Base-by-base conservation (phyloP, 2,329 filamentous ascomycete species). In the Cephalotrichum gorgonifer region DNA sequence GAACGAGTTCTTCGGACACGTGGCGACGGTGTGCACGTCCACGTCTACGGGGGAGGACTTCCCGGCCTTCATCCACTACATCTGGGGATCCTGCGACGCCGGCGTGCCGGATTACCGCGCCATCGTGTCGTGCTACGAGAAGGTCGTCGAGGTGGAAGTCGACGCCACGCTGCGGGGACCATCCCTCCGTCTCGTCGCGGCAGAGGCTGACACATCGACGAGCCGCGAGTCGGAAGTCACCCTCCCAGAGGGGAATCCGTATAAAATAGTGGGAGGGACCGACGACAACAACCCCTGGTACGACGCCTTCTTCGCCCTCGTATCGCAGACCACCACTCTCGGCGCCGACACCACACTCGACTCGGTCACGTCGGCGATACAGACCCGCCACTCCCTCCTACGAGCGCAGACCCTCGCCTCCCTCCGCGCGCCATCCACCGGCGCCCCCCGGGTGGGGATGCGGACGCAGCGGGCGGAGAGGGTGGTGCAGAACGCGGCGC, bases 1-100 rank as follows among this genome's bases (percentile, higher is more conserved):
- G 48, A 54, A 51, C 9, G 50, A 53, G 27, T 50, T 54, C 15
- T 54, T 57, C 12, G 59, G 53, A 6, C 43, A 54, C 6, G 58
- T 57, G 25, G 59, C 54, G 6, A 55, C 54, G 9, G 56, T 54
- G 7, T 61, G 59, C 45, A 31, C 52, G 2, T 54, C 57, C 2
- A 47, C 57, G 22, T 51, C 52, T 2, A 54, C 50, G 5, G 48
- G 44, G 11, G 57, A 54, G 22, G 38, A 52, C 0, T 50, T 61
- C 39, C 9, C 45, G 25, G 45, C 28, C 22, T 26, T 28, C 14
- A 25, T 47, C 23, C 54, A 56, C 44, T 61, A 58, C 43, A 44
- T 61, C 17, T 61, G 59, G 59, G 59, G 59, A 1, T 54, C 55
- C 35, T 61, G 59, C 49, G 46, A 49, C 12, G 35, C 7, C 17